phyloP scores from a whole-genome alignment of 2,329 filamentous ascomycete genomes.

The Lasiodiplodia sp. region DNA sequence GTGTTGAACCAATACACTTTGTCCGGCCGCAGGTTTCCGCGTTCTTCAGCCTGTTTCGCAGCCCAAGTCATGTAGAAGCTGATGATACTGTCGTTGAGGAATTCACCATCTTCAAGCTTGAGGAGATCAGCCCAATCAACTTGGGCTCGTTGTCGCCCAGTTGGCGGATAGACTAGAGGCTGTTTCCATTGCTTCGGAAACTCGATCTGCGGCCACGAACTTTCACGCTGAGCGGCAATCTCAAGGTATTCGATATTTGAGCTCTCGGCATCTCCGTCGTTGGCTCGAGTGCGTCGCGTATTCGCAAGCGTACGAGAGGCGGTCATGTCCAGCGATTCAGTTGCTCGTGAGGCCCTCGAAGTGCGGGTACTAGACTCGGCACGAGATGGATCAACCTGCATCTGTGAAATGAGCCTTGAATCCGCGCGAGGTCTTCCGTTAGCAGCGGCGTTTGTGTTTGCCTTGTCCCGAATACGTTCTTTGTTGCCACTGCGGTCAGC shows the following conservation, averaged over 20 bases:
- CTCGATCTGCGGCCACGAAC: background rate
- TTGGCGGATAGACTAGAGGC: constrained; percentile 68
- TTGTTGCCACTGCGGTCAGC: background rate
- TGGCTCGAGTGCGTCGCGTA: background rate
- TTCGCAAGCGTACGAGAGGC: background rate
- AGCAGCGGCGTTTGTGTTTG: background rate
- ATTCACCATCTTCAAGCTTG: constrained; percentile 82
- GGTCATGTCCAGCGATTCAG: background rate
- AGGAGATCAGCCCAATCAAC: constrained; percentile 77
- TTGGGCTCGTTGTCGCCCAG: constrained; percentile 67
- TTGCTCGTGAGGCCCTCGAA: background rate
- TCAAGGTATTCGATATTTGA: background rate
- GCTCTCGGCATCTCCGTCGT: background rate
- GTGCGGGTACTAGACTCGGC: constrained; percentile 7
- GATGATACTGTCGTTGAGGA: constrained; percentile 91
- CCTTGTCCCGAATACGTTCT: constrained; percentile 8
- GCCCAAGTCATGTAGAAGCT: constrained; percentile 73
- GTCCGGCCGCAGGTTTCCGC: constrained; percentile 53
- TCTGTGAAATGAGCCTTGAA: background rate
- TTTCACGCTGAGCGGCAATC: background rate
- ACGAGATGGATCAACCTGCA: background rate
- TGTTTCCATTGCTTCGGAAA: constrained; percentile 36
- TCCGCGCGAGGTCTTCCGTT: background rate
- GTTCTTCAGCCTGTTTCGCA: constrained; percentile 11
- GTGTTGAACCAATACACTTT: constrained; percentile 90